Evolutionary conservation across 1,139 yeast genomes (phyloP), one percentile per base, ranked within the genome.

Genomic region (Kodamaea fungicola): DNA sequence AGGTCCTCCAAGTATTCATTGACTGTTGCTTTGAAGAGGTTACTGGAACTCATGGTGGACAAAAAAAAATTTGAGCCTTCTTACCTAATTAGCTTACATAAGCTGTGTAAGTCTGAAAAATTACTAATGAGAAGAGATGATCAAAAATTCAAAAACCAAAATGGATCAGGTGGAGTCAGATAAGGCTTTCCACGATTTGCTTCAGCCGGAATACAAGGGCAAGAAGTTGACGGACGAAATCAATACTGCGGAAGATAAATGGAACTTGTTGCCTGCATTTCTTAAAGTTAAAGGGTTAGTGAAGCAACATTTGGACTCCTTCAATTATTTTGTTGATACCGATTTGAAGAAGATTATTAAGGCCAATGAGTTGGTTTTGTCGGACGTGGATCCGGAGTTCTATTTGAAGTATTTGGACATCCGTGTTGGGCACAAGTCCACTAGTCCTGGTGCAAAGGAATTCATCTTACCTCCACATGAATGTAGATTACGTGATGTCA

Each of bases 371-470:
- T 66, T 78, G 43, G 90, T 92, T 28, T 70, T 92, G 31, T 83
- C 95, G 46, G 99, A 92, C 61, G 97, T 92, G 24, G 97, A 90
- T 64, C 98, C 98, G 0, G 96, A 90, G 56, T 92, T 92, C 55
- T 92, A 90, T 54, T 71, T 94, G 56, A 88, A 88, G 52, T 92
- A 92, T 58, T 72, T 87, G 43, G 97, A 92, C 57, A 92, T 92
- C 48, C 72, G 97, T 51, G 90, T 92, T 16, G 97, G 94, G 7
- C 78, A 80, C 52, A 80, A 74, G 50, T 76, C 84, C 7, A 64
- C 74, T 6, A 56, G 73, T 3, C 63, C 71, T 2, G 67, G 67
- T 4, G 68, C 80, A 33, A 77, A 73, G 44, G 90, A 83, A 50
- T 79, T 78, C 40, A 67, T 83, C 45, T 59, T 88, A 36, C 88